These are phyloP conservation scores for Cryptosporidium parvum DNA, from an alignment of 169 alveolate genomes.

Conservation along the genomic window DNA sequence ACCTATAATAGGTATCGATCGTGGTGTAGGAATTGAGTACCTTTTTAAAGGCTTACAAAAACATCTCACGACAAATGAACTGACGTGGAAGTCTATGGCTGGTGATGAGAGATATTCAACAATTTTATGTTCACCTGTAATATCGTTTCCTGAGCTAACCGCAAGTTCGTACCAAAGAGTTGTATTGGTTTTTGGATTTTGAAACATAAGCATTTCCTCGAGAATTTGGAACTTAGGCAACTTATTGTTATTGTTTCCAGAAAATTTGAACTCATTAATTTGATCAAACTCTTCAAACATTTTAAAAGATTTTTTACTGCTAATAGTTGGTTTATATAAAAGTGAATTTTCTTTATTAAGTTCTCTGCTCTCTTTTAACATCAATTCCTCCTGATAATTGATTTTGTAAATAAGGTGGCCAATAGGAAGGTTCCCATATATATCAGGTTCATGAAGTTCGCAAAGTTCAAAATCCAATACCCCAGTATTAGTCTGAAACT, in stretches of 20 bases:
- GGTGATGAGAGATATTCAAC: slow-evolving; percentile 58
- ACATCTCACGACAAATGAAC: slow-evolving; percentile 39
- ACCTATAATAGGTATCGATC: slow-evolving; percentile 66
- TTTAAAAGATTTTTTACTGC: not conserved
- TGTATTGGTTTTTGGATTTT: slow-evolving; percentile 54
- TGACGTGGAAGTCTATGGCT: slow-evolving; percentile 15
- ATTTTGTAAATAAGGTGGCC: slow-evolving; percentile 45
- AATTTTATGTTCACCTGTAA: slow-evolving; percentile 47
- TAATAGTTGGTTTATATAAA: not conserved
- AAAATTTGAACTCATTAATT: not conserved
- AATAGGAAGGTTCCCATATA: slow-evolving; percentile 56
- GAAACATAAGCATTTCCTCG: slow-evolving; percentile 55
- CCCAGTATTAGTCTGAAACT: slow-evolving; percentile 41
- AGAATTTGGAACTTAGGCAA: slow-evolving; percentile 7
- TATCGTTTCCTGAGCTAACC: not conserved
- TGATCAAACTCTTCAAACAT: not conserved
- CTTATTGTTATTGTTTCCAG: not conserved
- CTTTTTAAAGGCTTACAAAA: slow-evolving; percentile 55
- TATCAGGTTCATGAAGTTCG: slow-evolving; percentile 55
- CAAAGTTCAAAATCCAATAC: slow-evolving; percentile 49
- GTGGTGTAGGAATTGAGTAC: slow-evolving; percentile 33
- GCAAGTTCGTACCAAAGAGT: slow-evolving; percentile 71
- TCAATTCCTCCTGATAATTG: not conserved
- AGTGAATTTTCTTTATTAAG: not conserved
- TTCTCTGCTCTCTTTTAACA: not conserved